Percentiles rank a stretch among this genome's conserved stretches.
phyloP scores from a whole-genome alignment of 202 grass and related monocot species.

The Panicum virgatum region DNA sequence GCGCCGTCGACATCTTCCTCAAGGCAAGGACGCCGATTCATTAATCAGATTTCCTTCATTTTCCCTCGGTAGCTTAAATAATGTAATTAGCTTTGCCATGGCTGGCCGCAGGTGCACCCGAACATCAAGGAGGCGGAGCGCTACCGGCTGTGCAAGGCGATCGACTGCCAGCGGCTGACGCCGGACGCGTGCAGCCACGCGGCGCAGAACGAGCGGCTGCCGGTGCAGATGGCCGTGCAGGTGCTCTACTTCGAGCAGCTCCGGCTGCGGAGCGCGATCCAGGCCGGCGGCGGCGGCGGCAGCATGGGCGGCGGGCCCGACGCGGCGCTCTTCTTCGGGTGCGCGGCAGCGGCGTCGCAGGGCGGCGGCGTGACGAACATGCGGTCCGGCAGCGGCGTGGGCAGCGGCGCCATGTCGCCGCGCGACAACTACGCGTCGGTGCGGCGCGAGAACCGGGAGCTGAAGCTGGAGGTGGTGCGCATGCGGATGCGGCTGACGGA shows the following conservation, averaged over 20 bases:
- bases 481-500: conserved; percentile 92
- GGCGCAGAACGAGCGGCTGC: conserved; percentile 87
- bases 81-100: neutral
- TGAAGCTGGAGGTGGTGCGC: conserved; percentile 90
- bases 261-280: conserved; percentile 64
- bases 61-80: neutral
- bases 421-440: conserved; percentile 96
- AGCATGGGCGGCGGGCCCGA: conserved; percentile 49
- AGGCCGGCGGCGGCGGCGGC: neutral
- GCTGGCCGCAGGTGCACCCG: conserved; percentile 69
- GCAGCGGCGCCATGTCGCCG: conserved; percentile 80
- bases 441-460: conserved; percentile 84
- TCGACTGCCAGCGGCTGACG: conserved; percentile 89
- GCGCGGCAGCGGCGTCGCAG: conserved; percentile 34
- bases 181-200: conserved; percentile 95
- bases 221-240: conserved; percentile 89
- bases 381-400: conserved; percentile 75
- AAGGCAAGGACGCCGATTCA: conserved; percentile 47
- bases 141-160: conserved; percentile 84
- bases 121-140: conserved; percentile 92
- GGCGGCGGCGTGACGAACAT: conserved; percentile 40
- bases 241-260: conserved; percentile 98
- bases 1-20: conserved; percentile 95
- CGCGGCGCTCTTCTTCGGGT: conserved; percentile 62
- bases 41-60: neutral